Conservation (phyloP, 116 monocot genomes). For the Phalaenopsis hybrid region DNA sequence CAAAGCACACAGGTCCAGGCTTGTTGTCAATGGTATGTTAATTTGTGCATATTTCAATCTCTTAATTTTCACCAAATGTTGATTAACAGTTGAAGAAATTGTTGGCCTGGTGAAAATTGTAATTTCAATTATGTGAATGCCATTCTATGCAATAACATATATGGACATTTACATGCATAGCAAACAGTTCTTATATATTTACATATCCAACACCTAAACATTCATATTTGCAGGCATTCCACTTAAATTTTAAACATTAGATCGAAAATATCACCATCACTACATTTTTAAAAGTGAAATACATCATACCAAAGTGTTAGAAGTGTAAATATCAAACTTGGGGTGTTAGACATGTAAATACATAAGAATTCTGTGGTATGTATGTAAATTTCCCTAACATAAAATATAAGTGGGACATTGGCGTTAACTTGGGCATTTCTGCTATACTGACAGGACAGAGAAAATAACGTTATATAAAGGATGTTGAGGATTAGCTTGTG, state of each 20-base stretch:
- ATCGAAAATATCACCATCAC: too few relatives aligned
- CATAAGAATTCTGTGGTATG: too few relatives aligned
- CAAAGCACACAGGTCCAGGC: slow-evolving; percentile 98
- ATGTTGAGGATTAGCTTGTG: not conserved
- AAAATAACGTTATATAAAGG: not conserved
- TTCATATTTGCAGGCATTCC: too few relatives aligned
- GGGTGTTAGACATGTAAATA: too few relatives aligned
- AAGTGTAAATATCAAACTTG: too few relatives aligned
- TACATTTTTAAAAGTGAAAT: too few relatives aligned
- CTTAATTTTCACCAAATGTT: not conserved
- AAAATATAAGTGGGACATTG: not conserved
- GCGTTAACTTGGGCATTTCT: not conserved
- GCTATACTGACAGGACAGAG: not conserved
- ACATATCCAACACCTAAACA: too few relatives aligned
- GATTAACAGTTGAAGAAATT: not conserved
- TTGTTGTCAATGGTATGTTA: slow-evolving; percentile 82
- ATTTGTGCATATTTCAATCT: not conserved
- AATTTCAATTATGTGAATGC: not conserved
- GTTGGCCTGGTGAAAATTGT: not conserved
- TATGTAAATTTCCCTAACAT: not conserved
- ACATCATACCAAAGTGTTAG: too few relatives aligned
- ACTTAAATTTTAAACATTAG: too few relatives aligned
- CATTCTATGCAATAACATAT: not conserved
- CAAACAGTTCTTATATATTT: too few relatives aligned
- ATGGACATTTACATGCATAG: too few relatives aligned